Percentiles rank a stretch among this genome's conserved stretches.
Conservation (phyloP, 768 basidiomycete genomes). For the Tylopilus sp. region DNA sequence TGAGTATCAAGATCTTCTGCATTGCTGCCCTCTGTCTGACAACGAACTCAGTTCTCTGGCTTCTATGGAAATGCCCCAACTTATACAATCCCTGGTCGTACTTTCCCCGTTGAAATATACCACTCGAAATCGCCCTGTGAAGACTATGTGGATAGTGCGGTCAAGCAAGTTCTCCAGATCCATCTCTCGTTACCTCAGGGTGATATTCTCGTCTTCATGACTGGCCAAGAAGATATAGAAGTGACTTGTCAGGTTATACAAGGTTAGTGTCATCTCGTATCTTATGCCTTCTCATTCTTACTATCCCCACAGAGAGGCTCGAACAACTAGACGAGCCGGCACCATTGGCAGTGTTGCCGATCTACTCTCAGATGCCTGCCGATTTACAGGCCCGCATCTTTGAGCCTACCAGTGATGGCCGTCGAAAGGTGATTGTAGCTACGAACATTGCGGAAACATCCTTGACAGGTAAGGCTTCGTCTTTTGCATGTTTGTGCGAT, state of each 20-base stretch:
- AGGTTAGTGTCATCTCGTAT: constrained; percentile 46
- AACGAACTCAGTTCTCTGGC: constrained; percentile 73
- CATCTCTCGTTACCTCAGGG: constrained; percentile 91
- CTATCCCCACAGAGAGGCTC: constrained; percentile 66
- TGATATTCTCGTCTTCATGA: constrained; percentile 98
- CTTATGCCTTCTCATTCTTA: background rate
- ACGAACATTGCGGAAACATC: constrained; percentile 99
- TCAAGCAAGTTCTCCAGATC: constrained; percentile 97
- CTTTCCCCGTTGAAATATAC: constrained; percentile 96
- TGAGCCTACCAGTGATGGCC: constrained; percentile 87
- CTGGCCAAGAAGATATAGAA: constrained; percentile 99
- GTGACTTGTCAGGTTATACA: constrained; percentile 91
- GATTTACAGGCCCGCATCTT: constrained; percentile 99
- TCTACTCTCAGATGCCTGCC: constrained; percentile 99
- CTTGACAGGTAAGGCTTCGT: constrained; percentile 62
- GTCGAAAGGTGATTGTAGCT: constrained; percentile 95
- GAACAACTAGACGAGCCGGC: constrained; percentile 89
- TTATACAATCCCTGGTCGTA: constrained; percentile 91
- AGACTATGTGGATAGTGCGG: constrained; percentile 97
- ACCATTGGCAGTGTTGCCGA: constrained; percentile 87
- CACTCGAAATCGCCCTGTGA: constrained; percentile 98
- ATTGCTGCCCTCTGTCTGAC: background rate
- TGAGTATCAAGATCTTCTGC: constrained; percentile 25
- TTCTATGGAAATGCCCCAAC: constrained; percentile 96
- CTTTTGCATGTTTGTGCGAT: background rate